Evolutionary conservation across 306 rosid genomes (phyloP).

Genomic region (Lotus japonicus): DNA sequence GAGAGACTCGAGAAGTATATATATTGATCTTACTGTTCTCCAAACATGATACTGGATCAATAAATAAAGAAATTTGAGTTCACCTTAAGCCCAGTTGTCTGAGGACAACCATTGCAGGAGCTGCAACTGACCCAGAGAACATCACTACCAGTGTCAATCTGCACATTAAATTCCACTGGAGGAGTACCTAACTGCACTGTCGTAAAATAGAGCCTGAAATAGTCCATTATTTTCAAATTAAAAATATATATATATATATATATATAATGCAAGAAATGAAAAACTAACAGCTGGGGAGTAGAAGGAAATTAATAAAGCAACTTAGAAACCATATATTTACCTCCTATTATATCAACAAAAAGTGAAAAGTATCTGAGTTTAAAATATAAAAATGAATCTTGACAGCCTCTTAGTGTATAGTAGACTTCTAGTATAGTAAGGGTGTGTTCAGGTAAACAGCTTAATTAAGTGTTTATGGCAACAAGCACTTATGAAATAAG

Average conservation of each 20-base stretch:
- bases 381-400: not conserved
- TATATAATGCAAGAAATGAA: not conserved
- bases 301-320: not conserved
- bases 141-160: slow-evolving; percentile 98
- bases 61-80: slow-evolving; percentile 1
- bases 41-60: slow-evolving; percentile 12
- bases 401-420: too few species aligned
- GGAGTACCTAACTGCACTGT: slow-evolving; percentile 86
- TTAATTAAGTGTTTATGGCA: too few species aligned
- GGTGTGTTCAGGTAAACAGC: too few species aligned
- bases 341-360: not conserved
- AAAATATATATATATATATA: too few species aligned
- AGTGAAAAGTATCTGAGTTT: not conserved
- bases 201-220: slow-evolving; percentile 75
- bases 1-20: not conserved
- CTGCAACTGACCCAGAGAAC: slow-evolving; percentile 88
- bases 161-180: slow-evolving; percentile 77
- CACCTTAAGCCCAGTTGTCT: slow-evolving; percentile 83
- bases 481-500: too few species aligned
- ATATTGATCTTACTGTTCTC: not conserved
- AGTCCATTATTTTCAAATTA: slow-evolving; percentile 12
- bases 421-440: too few species aligned
- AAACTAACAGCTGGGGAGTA: not conserved
- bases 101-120: slow-evolving; percentile 90
- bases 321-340: not conserved